phyloP scores from a whole-genome alignment of 345 rosid species.

The Mercurialis annua region DNA sequence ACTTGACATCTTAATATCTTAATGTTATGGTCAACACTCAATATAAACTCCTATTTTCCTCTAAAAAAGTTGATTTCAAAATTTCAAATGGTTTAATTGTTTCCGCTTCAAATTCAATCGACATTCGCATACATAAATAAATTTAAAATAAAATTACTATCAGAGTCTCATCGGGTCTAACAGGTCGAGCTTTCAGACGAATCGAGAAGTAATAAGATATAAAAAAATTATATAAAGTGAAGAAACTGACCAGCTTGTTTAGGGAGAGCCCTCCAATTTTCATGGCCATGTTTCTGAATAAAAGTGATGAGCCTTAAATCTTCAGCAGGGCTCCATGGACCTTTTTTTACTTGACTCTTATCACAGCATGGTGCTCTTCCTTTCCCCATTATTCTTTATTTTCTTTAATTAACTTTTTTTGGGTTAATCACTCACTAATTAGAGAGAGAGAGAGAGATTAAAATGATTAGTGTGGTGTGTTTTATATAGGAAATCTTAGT shows the following conservation, averaged over 20 bases:
- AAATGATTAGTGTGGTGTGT: background rate
- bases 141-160: too few species aligned
- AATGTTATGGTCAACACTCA: background rate
- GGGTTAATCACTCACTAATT: background rate
- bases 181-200: background rate
- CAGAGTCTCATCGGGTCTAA: too few species aligned
- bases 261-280: slow-evolving; percentile 92
- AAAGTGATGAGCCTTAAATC: slow-evolving; percentile 75
- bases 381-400: slow-evolving; percentile 48
- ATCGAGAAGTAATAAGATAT: too few species aligned
- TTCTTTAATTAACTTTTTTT: background rate
- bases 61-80: background rate
- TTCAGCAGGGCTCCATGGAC: slow-evolving; percentile 93
- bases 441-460: background rate
- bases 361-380: slow-evolving; percentile 96
- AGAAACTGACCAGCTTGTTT: slow-evolving; percentile 69
- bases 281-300: slow-evolving; percentile 80
- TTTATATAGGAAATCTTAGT: background rate
- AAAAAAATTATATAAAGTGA: too few species aligned
- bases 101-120: too few species aligned
- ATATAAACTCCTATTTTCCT: background rate
- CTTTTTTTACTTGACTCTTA: slow-evolving; percentile 80
- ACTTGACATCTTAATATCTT: background rate
- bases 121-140: too few species aligned
- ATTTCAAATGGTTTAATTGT: too few species aligned